phyloP scores from a whole-genome alignment of 179 eudicot genomes.

The Corrigiola litoralis region DNA sequence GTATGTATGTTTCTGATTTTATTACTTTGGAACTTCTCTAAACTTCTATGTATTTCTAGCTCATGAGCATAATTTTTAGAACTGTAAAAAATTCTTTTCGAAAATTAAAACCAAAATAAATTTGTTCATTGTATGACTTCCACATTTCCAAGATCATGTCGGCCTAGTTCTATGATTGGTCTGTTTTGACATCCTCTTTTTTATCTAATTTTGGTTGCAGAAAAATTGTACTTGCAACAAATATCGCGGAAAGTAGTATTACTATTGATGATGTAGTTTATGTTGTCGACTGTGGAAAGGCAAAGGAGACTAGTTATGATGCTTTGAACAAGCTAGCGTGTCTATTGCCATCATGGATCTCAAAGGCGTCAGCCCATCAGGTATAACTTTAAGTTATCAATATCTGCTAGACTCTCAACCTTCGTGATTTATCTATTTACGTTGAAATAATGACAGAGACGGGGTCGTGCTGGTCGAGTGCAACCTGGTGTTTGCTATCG shows the following conservation, averaged over 20 bases:
- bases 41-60: no score
- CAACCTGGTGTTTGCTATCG: slow-evolving; percentile 94
- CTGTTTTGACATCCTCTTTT: no score
- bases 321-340: slow-evolving; percentile 97
- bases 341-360: slow-evolving; percentile 96
- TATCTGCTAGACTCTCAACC: neutral
- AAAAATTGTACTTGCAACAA: slow-evolving; percentile 92
- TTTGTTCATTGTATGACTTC: neutral
- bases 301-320: slow-evolving; percentile 98
- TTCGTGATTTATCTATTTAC: slow-evolving; percentile 7
- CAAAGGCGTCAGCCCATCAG: slow-evolving; percentile 99
- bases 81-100: no score
- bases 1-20: no score
- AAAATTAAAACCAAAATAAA: no score
- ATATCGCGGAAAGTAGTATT: slow-evolving; percentile 96
- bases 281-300: slow-evolving; percentile 95
- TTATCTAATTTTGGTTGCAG: slow-evolving; percentile 30
- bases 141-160: neutral
- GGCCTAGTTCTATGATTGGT: slow-evolving; percentile 6
- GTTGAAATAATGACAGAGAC: slow-evolving; percentile 53
- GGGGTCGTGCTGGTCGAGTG: slow-evolving; percentile 99
- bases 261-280: slow-evolving; percentile 96
- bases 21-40: no score
- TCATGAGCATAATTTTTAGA: no score
- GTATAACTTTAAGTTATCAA: slow-evolving; percentile 26